Base-by-base conservation (phyloP, 202 grass and related monocot species). In the Tripidium arundinaceum region DNA sequence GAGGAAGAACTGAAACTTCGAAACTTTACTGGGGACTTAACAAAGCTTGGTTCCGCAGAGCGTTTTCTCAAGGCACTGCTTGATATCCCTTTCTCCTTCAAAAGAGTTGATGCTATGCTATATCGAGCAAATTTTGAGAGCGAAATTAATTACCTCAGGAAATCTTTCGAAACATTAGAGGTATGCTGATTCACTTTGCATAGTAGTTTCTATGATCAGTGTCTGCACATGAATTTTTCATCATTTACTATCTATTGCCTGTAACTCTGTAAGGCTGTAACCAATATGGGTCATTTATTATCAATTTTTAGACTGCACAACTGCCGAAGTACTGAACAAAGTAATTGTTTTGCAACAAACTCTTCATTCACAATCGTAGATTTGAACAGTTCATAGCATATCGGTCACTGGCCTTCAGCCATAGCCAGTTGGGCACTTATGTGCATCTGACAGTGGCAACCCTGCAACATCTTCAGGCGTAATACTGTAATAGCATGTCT, bases 51-150 rank as follows among this genome's bases (percentile, higher is more conserved):
- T 28, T 93, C 92, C 0, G 88, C 88, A 5, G 96, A 98, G 26
- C 77, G 84, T 14, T 98, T 98, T 84, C 86, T 98, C 6, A 98
- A 88, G 68, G 84, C 90, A 63, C 67, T 95, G 33, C 77, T 98
- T 61, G 96, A 95, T 75, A 89, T 98, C 62, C 96, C 96, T 33
- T 98, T 93, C 63, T 87, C 90, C 66, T 95, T 98, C 82, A 98
- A 93, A 86, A 84, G 96, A 77, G 86, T 98, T 22, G 90, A 95
- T 25, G 92, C 88, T 18, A 95, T 95, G 96, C 88, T 93, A n/a
- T 98, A 95, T 62, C 79, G 75, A 57, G 90, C 88, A 69, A 98
- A 98, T 84, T 98, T 98, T 90, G 92, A 95, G 37, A 93, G 83
- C 27, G 96, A 98, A 82, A 86, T 95, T 54, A 90, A 89, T 59